Base-by-base conservation (phyloP, 2,329 filamentous ascomycete species). In the Botryotinia calthae region DNA sequence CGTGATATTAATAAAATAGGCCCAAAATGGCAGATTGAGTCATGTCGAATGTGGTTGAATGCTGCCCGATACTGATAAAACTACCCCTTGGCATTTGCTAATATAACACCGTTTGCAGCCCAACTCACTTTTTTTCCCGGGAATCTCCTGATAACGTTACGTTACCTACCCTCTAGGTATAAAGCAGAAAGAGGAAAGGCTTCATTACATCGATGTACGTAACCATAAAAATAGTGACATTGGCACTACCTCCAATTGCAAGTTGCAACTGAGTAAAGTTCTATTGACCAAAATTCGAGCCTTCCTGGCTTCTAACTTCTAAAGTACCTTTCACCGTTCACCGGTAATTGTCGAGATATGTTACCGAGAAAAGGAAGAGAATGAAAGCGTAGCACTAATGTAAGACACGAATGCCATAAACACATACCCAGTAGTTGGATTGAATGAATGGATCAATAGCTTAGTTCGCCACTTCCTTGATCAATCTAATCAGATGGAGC, bases 401-500 rank as follows among this genome's bases (percentile, higher is more conserved):
- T 28, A 28, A 56, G 51, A 28, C 14, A 4, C n/a, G 51, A 56
- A 28, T 56, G n/a, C 16, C 51, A 28, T 28, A n/a, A 56, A 56
- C 51, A 56, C n/a, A 56, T 28, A 56, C 51, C n/a, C 6, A 56
- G 51, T 56, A 28, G 51, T 6, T 56, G n/a, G 51, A 56, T 12
- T 56, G n/a, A 59, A 31, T 37, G 56, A 42, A 42, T 61, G 10
- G 40, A 61, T 61, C 34, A 40, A 9, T n/a, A 14, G 62, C 22
- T 51, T 34, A 12, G 25, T 44, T 46, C 64, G 46, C 64, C 31
- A 51, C 46, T 51, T 66, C 25, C 12, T 54, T 66, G 7, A 56
- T 58, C 54, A 61, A 61, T 61, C 34, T 69, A 42, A 69, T 44
- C 64, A 67, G 64, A 67, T 67, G 64, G 58, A 28, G 28, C 31